Percentiles rank a stretch among this genome's conserved stretches.
These are phyloP conservation scores for Aspergillus sp. DNA, from an alignment of 2,329 filamentous ascomycete genomes.

Conservation along the genomic window DNA sequence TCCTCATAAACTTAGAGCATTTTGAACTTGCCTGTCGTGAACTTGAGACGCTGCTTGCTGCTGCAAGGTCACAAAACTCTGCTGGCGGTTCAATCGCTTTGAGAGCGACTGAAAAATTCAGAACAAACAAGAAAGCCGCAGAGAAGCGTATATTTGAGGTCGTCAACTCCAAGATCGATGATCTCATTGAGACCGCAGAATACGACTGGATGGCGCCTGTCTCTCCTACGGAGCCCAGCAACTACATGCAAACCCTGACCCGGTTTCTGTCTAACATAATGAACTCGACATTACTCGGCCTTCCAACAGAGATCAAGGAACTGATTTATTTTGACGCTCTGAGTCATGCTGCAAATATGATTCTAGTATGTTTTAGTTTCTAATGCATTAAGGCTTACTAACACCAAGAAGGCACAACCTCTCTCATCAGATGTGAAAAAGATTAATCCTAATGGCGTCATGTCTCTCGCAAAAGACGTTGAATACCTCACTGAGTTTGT, in stretches of 20 bases:
- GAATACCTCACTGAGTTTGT: constrained; percentile 81
- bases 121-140: constrained; percentile 85
- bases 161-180: constrained; percentile 97
- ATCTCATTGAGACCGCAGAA: constrained; percentile 92
- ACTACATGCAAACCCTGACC: constrained; percentile 93
- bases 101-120: constrained; percentile 77
- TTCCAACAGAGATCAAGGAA: constrained; percentile 95
- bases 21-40: constrained; percentile 91
- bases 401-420: constrained; percentile 56
- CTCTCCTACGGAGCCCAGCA: constrained; percentile 66
- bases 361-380: constrained; percentile 52
- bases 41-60: constrained; percentile 76
- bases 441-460: constrained; percentile 82
- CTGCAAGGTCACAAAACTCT: constrained; percentile 73
- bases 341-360: constrained; percentile 79
- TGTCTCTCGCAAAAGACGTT: constrained; percentile 74
- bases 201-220: constrained; percentile 75
- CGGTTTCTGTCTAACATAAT: constrained; percentile 93
- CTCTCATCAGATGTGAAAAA: constrained; percentile 70
- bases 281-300: constrained; percentile 82
- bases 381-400: constrained; percentile 9
- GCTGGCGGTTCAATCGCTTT: constrained; percentile 71
- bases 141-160: constrained; percentile 98
- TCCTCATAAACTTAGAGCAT: constrained; percentile 93
- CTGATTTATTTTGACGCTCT: constrained; percentile 97